phyloP scores from a whole-genome alignment of 805 yeast species.

The Cyberlindnera veronae region DNA sequence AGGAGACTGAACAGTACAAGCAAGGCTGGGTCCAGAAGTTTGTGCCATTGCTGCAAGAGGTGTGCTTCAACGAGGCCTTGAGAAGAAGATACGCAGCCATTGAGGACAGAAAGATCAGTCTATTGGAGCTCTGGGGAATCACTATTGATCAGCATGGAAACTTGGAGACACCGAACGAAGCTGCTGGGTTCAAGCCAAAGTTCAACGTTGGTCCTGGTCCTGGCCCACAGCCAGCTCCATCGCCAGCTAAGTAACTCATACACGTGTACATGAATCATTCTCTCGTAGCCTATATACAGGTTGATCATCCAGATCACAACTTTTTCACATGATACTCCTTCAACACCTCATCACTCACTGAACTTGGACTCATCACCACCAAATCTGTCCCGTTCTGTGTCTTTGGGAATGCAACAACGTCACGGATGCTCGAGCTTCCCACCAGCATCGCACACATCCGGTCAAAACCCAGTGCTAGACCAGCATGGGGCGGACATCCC shows the following conservation, averaged over 20 bases:
- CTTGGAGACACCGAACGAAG: conserved; percentile 11
- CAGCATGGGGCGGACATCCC: conserved; percentile 99
- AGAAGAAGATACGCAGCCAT: conserved; percentile 60
- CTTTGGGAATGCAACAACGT: conserved; percentile 95
- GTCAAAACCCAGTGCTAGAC: conserved; percentile 93
- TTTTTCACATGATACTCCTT: conserved; percentile 48
- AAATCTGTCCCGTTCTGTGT: conserved; percentile 84
- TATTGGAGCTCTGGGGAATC: conserved; percentile 33
- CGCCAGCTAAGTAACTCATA: too few relatives aligned
- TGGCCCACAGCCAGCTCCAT: too few relatives aligned
- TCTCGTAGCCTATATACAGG: too few relatives aligned
- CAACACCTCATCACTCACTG: conserved; percentile 49
- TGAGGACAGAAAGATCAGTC: conserved; percentile 35
- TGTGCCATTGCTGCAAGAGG: conserved; percentile 79
- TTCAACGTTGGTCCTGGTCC: too few relatives aligned
- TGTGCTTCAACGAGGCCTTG: conserved; percentile 88
- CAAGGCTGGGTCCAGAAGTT: conserved; percentile 78
- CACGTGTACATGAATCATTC: background rate
- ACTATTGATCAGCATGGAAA: conserved; percentile 17
- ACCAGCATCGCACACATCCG: conserved; percentile 86
- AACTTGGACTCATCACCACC: conserved; percentile 82
- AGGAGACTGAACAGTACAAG: conserved; percentile 69
- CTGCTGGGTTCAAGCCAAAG: background rate
- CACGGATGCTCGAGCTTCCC: conserved; percentile 77
- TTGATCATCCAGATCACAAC: too few relatives aligned